Evolutionary conservation across 1,284 basidiomycete species (phyloP).

Genomic region (Rhodotorula sp.): DNA sequence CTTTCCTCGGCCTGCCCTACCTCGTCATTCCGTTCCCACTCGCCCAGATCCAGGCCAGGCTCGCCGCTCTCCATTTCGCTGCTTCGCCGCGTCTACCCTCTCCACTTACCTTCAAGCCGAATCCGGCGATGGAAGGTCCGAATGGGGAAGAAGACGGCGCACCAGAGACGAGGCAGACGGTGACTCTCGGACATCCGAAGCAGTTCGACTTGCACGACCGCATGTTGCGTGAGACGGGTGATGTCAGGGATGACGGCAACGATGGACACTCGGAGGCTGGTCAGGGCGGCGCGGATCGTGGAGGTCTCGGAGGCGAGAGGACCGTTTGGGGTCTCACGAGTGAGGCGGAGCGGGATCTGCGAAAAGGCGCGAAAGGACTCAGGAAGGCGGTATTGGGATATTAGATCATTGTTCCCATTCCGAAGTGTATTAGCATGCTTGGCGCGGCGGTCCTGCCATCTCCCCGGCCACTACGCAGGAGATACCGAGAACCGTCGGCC

Average conservation of each 20-base stretch:
- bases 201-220: conserved; percentile 33
- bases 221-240: conserved; percentile 29
- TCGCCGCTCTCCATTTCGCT: conserved; percentile 48
- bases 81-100: conserved; percentile 41
- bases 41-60: conserved; percentile 51
- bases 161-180: conserved; percentile 11
- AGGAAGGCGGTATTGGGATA: conserved; percentile 30
- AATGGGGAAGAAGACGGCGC: conserved; percentile 14
- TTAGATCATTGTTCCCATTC: neutral
- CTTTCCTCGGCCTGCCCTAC: conserved; percentile 46
- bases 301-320: conserved; percentile 11
- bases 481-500: too few species aligned
- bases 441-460: too few species aligned
- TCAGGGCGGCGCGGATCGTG: neutral
- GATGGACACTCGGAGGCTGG: conserved; percentile 1
- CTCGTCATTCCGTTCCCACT: conserved; percentile 52
- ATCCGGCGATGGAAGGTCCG: neutral
- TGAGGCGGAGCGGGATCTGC: conserved; percentile 26
- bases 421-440: too few species aligned
- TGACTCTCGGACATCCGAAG: conserved; percentile 15
- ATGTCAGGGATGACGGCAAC: neutral
- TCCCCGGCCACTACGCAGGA: too few species aligned
- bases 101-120: conserved; percentile 14
- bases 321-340: conserved; percentile 17
- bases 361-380: conserved; percentile 31